These are phyloP conservation scores for Cubamyces lactineus DNA, from an alignment of 768 basidiomycete species.

Conservation along the genomic window DNA sequence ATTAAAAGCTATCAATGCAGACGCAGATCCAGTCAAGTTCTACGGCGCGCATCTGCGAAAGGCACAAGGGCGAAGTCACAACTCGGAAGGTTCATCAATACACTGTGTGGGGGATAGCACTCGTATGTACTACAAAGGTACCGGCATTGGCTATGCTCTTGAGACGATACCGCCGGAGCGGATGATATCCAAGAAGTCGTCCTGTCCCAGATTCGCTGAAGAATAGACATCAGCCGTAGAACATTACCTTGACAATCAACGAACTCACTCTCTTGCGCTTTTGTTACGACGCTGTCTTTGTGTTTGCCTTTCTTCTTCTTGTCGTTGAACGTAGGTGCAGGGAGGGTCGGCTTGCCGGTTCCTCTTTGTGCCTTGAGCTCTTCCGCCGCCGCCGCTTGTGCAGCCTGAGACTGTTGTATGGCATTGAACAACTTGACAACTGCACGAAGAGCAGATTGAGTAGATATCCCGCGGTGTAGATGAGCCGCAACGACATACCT, in stretches of 20 bases:
- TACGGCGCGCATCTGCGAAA: too few relatives aligned
- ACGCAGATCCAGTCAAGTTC: background rate
- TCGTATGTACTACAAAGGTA: too few relatives aligned
- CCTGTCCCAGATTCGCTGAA: constrained; percentile 62
- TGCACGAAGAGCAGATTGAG: constrained; percentile 24
- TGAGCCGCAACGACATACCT: constrained; percentile 48
- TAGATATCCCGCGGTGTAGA: background rate
- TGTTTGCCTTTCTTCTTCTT: constrained; percentile 51
- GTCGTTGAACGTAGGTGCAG: constrained; percentile 60
- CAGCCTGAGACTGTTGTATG: constrained; percentile 79
- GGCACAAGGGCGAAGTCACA: too few relatives aligned
- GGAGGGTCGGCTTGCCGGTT: constrained; percentile 71
- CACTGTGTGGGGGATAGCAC: too few relatives aligned
- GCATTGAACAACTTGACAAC: constrained; percentile 89
- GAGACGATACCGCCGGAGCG: constrained; percentile 80
- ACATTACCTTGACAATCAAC: background rate
- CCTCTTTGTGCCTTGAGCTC: constrained; percentile 66
- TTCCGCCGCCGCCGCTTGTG: constrained; percentile 53
- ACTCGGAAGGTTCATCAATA: too few relatives aligned
- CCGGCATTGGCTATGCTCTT: constrained; percentile 46
- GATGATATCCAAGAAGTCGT: constrained; percentile 83
- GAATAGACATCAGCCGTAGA: constrained; percentile 8
- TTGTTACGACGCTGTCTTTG: constrained; percentile 56
- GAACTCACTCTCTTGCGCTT: constrained; percentile 60
- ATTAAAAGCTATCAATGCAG: background rate